Evolutionary conservation across 2,329 filamentous ascomycete genomes (phyloP).

Genomic region (Parastagonospora nodorum): DNA sequence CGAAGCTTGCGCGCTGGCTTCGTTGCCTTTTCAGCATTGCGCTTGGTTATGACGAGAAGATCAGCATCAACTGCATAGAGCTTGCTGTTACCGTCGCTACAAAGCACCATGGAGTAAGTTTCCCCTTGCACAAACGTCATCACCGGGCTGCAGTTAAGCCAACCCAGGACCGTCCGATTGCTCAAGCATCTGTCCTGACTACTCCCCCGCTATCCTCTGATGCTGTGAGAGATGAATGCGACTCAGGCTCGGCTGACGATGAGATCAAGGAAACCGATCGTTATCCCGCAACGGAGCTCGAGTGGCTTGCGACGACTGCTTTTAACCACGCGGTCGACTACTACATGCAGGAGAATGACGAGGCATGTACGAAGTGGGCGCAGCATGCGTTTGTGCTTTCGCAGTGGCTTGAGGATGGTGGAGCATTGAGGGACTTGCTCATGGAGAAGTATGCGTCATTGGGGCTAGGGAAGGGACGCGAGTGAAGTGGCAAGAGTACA

Average conservation of each 20-base stretch:
- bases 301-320: constrained; percentile 71
- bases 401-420: constrained; percentile 60
- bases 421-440: constrained; percentile 29
- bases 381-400: constrained; percentile 67
- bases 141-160: constrained; percentile 1
- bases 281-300: constrained; percentile 71
- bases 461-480: background rate
- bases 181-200: constrained; percentile 2
- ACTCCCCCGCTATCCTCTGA: constrained; percentile 21
- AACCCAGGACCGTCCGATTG: background rate
- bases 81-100: constrained; percentile 57
- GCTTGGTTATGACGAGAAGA: constrained; percentile 60
- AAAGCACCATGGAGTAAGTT: constrained; percentile 33
- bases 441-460: constrained; percentile 50
- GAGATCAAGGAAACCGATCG: constrained; percentile 45
- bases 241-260: constrained; percentile 25
- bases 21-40: constrained; percentile 75
- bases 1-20: constrained; percentile 74
- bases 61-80: constrained; percentile 66
- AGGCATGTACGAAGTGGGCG: constrained; percentile 65
- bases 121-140: background rate
- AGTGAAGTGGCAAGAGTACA: background rate
- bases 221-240: constrained; percentile 6
- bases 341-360: constrained; percentile 55
- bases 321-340: constrained; percentile 71